Conservation (phyloP, 345 rosid genomes). For the Xanthoceras sorbifolium region DNA sequence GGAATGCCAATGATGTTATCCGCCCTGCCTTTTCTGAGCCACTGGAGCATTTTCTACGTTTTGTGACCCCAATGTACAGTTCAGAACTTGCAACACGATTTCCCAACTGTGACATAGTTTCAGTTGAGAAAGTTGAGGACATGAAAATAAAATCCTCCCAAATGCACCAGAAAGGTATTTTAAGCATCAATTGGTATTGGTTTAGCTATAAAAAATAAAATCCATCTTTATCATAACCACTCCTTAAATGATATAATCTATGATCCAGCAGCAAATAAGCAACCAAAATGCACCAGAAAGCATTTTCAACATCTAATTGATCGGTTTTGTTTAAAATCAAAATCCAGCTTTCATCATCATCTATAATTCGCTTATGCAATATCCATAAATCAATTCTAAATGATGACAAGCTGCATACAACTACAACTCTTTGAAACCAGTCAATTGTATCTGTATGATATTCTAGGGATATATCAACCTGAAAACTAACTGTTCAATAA, state of each 20-base stretch:
- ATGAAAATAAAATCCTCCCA: neutral
- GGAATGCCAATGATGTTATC: slow-evolving; percentile 56
- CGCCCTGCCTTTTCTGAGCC: slow-evolving; percentile 52
- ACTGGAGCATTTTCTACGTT: slow-evolving; percentile 53
- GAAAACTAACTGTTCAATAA: neutral
- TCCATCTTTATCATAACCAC: neutral
- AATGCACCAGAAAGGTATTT: neutral
- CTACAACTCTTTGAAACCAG: neutral
- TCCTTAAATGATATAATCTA: neutral
- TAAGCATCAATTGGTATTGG: neutral
- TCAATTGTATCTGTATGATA: neutral
- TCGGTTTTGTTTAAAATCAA: neutral
- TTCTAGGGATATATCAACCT: neutral
- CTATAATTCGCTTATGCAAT: neutral
- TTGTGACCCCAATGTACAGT: slow-evolving; percentile 61
- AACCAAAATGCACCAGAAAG: neutral
- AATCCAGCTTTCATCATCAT: neutral
- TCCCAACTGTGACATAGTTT: slow-evolving; percentile 44
- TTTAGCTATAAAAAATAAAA: neutral
- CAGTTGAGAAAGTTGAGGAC: slow-evolving; percentile 21
- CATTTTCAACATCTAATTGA: neutral
- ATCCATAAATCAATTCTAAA: neutral
- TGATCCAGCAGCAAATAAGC: neutral
- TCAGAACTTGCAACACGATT: slow-evolving; percentile 36
- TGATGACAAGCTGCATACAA: neutral